Percentiles rank a stretch among this genome's conserved stretches.
Evolutionary conservation across 495 filamentous ascomycete genomes (phyloP).

Genomic region (Lepidopterella palustris): DNA sequence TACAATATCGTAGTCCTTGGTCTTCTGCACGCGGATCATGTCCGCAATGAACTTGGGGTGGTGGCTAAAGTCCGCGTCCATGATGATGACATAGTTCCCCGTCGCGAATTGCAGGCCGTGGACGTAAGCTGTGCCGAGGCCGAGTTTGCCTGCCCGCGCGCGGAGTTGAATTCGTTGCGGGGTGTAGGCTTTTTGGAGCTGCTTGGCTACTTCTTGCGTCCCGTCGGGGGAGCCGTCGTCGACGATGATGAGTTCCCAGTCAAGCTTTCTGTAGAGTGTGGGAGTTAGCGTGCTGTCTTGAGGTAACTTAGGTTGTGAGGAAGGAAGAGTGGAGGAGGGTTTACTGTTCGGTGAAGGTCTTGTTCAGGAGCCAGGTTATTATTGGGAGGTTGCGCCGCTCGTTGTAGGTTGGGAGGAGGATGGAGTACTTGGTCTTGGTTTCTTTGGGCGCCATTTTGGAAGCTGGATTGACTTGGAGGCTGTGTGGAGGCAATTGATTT

Average conservation of each 20-base stretch:
- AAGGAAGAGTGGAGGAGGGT: constrained; percentile 25
- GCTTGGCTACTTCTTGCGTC: constrained; percentile 80
- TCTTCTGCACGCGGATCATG: constrained; percentile 71
- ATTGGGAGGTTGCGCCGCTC: constrained; percentile 95
- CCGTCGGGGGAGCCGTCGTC: constrained; percentile 97
- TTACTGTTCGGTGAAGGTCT: constrained; percentile 80
- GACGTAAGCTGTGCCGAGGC: constrained; percentile 93
- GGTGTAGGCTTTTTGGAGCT: constrained; percentile 78
- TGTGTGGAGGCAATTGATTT: not conserved
- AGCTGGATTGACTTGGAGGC: not conserved
- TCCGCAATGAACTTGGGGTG: constrained; percentile 92
- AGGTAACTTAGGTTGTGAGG: constrained; percentile 1
- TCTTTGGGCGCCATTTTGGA: constrained; percentile 36
- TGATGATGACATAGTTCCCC: constrained; percentile 96
- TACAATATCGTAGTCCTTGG: constrained; percentile 81
- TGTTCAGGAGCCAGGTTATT: constrained; percentile 86
- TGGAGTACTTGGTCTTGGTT: constrained; percentile 75
- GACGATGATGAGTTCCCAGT: constrained; percentile 96
- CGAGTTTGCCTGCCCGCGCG: constrained; percentile 86
- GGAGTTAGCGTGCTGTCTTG: constrained; percentile 2
- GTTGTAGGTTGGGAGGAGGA: constrained; percentile 97
- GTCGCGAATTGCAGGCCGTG: constrained; percentile 82
- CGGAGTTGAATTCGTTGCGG: constrained; percentile 71
- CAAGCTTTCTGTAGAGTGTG: constrained; percentile 59
- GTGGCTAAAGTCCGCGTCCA: constrained; percentile 99